Evolutionary conservation across 2,329 filamentous ascomycete species (phyloP), one percentile per base, ranked within the genome.

Genomic region (Trichocomaceae sp.): DNA sequence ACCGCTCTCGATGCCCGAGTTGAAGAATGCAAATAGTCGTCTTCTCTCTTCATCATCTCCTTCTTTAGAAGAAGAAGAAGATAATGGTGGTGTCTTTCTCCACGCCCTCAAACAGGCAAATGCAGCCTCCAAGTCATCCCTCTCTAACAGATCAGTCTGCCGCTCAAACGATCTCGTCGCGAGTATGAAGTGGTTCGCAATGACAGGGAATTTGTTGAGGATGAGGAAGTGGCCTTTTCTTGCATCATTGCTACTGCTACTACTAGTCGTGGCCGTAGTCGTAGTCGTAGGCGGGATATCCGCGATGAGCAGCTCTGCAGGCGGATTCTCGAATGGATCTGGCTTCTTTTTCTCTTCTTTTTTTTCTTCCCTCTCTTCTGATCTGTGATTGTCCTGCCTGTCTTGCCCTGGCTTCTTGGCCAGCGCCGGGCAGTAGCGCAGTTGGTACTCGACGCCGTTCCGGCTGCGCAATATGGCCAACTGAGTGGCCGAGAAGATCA

Each of bases 201-300:
- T 78, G 5, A 78, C 72, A 8, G 75, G 75, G 58, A 69, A 78
- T 59, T 78, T 78, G 59, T 78, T 78, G 54, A 78, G 58, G 22
- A 78, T 70, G 35, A 78, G 62, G 23, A 64, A 62, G 61, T 77
- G 70, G 1, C 67, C 68, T 5, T 64, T 46, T 15, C 6, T 2
- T 22, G n/a, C n/a, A n/a, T n/a, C n/a, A n/a, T n/a, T n/a, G 12
- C 17, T 29, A n/a, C 62, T 31, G 62, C 58, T 10, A 59, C 55
- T 1, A n/a, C 23, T 17, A 48, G 23, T 9, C 12, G 29, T 10
- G 8, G 29, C 33, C 5, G 46, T 31, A 23, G 2, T 15, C n/a
- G n/a, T n/a, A n/a, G n/a, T n/a, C n/a, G 23, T 7, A 26, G 23
- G 23, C 12, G 73, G 72, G 39, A 76, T 66, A 20, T 68, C 63